Evolutionary conservation across 2,329 filamentous ascomycete genomes (phyloP).

Genomic region (Huntiella bhutanensis): DNA sequence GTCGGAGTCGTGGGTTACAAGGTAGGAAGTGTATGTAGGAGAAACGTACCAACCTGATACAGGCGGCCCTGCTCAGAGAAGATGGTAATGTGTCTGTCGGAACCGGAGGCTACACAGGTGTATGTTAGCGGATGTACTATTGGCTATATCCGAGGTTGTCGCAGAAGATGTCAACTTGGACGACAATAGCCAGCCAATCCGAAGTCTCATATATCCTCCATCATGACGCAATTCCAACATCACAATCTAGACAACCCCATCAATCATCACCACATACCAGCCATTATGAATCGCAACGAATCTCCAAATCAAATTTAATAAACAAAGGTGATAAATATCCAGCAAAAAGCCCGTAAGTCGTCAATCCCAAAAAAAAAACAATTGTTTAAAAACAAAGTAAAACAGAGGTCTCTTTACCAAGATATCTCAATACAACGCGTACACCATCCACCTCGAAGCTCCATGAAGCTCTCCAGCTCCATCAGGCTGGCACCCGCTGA

Average conservation of each 20-base stretch:
- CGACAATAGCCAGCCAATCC: no score
- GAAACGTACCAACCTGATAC: slow-evolving; percentile 90
- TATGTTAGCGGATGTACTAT: slow-evolving; percentile 15
- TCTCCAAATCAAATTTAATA: neutral
- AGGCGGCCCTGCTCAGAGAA: slow-evolving; percentile 96
- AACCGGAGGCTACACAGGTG: slow-evolving; percentile 35
- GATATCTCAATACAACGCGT: no score
- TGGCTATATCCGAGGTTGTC: no score
- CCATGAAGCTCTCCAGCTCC: neutral
- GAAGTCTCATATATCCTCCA: no score
- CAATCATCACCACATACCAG: slow-evolving; percentile 5
- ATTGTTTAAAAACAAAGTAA: neutral
- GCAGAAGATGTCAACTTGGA: no score
- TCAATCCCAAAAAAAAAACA: slow-evolving; percentile 1
- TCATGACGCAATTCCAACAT: no score
- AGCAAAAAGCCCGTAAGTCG: neutral
- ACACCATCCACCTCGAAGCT: neutral
- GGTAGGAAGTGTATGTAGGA: neutral
- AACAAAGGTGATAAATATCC: neutral
- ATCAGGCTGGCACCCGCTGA: neutral
- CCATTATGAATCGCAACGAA: slow-evolving; percentile 7
- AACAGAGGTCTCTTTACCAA: no score
- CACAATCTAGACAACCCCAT: neutral
- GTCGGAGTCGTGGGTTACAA: neutral
- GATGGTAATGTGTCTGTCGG: slow-evolving; percentile 98